Base-by-base conservation (phyloP, 306 rosid genomes). In the Astragalus membranaceus region DNA sequence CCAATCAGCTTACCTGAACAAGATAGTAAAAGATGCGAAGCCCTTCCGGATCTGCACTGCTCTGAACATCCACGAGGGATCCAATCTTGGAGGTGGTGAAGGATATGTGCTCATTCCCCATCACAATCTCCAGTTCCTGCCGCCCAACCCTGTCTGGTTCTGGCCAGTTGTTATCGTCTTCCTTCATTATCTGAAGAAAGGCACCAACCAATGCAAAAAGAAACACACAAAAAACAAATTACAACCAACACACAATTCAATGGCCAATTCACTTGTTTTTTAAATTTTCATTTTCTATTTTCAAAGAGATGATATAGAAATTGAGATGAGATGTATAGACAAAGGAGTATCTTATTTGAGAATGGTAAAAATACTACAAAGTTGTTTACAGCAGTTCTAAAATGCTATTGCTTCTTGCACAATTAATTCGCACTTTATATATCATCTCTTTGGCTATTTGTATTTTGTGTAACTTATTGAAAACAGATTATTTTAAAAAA, bases 31-130 rank as follows among this genome's bases (percentile, higher is more conserved):
- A 94, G 79, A 94, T 91, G 30, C 99, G 99, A 70, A 94, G 97
- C n/a, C 99, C 99, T 82, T 94, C 96, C 3, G 97, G 97, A 76
- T 94, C 99, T n/a, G 90, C 90, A 75, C 99, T 94, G 55, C 92
- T 86, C 83, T 94, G 96, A 81, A 94, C 99, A 77, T 91, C 99
- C 3, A 94, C 96, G 4, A 94, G 96, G 6, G 99, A 94, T 3
- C 99, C 99, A 55, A 94, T 94, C 83, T 94, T 94, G 1, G 99
- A 94, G 3, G 99, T 94, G 2, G 99, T 94, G 75, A 94, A 94
- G 29, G 99, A 94, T 55, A 94, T 94, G 64, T 94, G 99, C 73
- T 94, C 99, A 1, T 94, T 94, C 33, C 97, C 99, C 96, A 91
- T 94, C 14, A 94, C 99, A 83, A 94, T 91, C 84, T 94, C 99